Evolutionary conservation across 257 asterid species (phyloP).

Genomic region (Capsicum baccatum): DNA sequence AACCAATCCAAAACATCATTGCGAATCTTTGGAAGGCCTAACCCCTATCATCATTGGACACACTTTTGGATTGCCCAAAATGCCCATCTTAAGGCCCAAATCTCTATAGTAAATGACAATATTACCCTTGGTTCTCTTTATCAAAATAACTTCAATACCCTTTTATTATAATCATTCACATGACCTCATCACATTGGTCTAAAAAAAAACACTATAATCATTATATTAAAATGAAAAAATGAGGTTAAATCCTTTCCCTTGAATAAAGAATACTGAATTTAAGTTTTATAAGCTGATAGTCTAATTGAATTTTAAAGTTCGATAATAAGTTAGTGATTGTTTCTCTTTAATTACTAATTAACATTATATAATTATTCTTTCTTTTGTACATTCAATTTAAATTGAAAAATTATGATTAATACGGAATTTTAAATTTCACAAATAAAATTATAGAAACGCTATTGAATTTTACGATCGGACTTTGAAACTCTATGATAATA

Average conservation of each 20-base stretch:
- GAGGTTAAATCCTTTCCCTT: background rate
- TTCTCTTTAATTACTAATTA: no score
- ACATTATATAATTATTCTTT: no score
- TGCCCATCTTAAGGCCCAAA: slow-evolving; percentile 34
- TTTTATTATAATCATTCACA: slow-evolving; percentile 56
- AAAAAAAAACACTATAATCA: slow-evolving; percentile 44
- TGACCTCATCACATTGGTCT: slow-evolving; percentile 56
- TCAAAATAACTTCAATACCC: slow-evolving; percentile 38
- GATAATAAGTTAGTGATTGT: no score
- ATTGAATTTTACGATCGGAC: no score
- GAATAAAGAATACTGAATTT: background rate
- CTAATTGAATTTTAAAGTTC: no score
- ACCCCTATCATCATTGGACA: slow-evolving; percentile 50
- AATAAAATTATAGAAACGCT: no score
- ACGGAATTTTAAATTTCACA: no score
- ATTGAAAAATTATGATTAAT: no score
- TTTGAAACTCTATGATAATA: no score
- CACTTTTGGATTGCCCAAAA: slow-evolving; percentile 29
- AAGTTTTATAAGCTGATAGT: background rate
- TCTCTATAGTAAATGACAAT: background rate
- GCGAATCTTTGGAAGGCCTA: slow-evolving; percentile 71
- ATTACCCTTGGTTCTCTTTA: background rate
- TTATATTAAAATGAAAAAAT: slow-evolving; percentile 42
- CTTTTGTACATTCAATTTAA: no score
- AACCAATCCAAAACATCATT: slow-evolving; percentile 88